A percentile compares a stretch with the other conserved stretches of the same genome.
Conservation (phyloP, 2,329 filamentous ascomycete species). For the Cordyceps farinosa region DNA sequence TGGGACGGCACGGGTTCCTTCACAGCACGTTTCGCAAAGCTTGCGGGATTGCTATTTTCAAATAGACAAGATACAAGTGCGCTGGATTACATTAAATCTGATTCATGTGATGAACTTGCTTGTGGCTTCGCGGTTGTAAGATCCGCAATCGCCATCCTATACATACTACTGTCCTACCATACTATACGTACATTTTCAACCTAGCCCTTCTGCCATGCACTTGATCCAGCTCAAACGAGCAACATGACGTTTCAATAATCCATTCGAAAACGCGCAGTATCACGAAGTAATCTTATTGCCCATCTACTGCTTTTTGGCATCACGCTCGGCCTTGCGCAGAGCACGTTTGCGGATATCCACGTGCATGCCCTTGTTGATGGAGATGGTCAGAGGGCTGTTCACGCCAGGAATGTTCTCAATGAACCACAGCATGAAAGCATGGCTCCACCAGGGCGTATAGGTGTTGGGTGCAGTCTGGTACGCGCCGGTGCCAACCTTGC, state of each 20-base stretch:
- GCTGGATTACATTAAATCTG: neutral
- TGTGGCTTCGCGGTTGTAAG: too few relatives aligned
- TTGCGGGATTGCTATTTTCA: too few relatives aligned
- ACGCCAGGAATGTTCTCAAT: conserved; percentile 58
- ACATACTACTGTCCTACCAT: neutral
- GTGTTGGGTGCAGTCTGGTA: conserved; percentile 78
- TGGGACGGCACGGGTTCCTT: neutral
- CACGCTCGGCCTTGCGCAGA: conserved; percentile 76
- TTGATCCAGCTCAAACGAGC: neutral
- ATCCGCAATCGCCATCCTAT: neutral
- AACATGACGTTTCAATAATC: neutral
- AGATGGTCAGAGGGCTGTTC: conserved; percentile 45
- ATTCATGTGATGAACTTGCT: neutral
- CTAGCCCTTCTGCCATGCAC: neutral
- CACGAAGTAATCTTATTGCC: too few relatives aligned
- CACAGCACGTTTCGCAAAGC: neutral
- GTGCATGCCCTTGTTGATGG: conserved; percentile 66
- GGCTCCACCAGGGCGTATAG: conserved; percentile 90
- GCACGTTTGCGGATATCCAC: conserved; percentile 77
- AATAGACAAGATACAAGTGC: neutral
- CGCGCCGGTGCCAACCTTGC: conserved; percentile 77
- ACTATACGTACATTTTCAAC: neutral
- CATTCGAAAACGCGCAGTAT: neutral
- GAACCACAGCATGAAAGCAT: conserved; percentile 83
- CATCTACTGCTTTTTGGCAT: conserved; percentile 63